Conservation (phyloP, 2,329 filamentous ascomycete species). For the Trichoderma sp. region DNA sequence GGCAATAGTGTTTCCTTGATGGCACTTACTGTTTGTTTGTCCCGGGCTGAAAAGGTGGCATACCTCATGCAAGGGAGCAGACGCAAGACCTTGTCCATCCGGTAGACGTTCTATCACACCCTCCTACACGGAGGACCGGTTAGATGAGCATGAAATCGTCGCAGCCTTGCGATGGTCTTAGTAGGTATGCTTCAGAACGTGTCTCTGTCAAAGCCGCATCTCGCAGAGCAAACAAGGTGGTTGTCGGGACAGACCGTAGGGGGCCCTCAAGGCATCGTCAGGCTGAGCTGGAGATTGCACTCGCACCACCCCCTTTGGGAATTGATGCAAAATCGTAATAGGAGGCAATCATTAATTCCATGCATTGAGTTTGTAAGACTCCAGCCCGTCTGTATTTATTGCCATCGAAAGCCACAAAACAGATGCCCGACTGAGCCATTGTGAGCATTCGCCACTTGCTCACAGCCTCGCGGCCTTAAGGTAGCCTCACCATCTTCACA, state of each 20-base stretch:
- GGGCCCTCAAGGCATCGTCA: background rate
- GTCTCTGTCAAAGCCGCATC: background rate
- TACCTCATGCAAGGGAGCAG: background rate
- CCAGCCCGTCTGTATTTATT: too few relatives aligned
- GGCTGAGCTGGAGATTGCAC: too few relatives aligned
- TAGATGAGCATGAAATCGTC: background rate
- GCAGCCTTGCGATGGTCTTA: background rate
- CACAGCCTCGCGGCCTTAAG: too few relatives aligned
- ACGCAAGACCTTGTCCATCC: background rate
- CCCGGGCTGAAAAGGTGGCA: background rate
- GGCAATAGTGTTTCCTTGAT: constrained; percentile 2
- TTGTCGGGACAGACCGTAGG: background rate
- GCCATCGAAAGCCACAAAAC: too few relatives aligned
- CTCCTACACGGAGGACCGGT: background rate
- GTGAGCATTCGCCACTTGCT: too few relatives aligned
- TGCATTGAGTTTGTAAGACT: too few relatives aligned
- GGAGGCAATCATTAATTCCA: too few relatives aligned
- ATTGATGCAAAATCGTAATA: too few relatives aligned
- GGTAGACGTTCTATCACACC: background rate
- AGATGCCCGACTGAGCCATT: too few relatives aligned
- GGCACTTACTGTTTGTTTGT: background rate
- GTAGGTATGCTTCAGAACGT: too few relatives aligned
- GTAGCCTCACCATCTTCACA: too few relatives aligned
- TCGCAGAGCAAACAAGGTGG: background rate
- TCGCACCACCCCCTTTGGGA: too few relatives aligned